Evolutionary conservation across 208 protist species (phyloP).

Genomic region (Porcisia deanei): DNA sequence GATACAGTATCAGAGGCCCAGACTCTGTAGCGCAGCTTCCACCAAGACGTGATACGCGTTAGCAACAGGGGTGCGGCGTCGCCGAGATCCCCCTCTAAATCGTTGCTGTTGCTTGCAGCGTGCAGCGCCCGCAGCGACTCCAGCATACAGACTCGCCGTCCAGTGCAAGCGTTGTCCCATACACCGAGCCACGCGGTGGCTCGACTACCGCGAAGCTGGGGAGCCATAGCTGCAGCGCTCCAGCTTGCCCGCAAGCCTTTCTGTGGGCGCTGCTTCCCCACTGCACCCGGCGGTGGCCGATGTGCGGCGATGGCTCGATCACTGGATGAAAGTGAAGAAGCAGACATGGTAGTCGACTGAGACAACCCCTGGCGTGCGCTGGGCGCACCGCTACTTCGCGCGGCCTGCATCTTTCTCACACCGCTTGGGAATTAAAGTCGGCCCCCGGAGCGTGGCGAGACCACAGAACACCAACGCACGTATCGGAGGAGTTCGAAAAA

Average conservation of each 20-base stretch:
- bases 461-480: neutral
- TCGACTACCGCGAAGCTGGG: slow-evolving; percentile 40
- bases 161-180: slow-evolving; percentile 68
- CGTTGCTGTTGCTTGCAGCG: slow-evolving; percentile 56
- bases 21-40: slow-evolving; percentile 69
- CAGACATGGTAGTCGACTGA: neutral
- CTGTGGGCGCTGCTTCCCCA: neutral
- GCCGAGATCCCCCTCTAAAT: slow-evolving; percentile 74
- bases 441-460: neutral
- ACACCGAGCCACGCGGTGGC: slow-evolving; percentile 59
- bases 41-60: slow-evolving; percentile 81
- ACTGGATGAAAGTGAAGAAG: neutral
- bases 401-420: neutral
- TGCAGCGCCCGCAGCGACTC: slow-evolving; percentile 66
- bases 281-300: neutral
- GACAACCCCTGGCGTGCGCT: neutral
- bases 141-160: slow-evolving; percentile 58
- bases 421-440: neutral
- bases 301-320: neutral
- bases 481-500: too few species aligned
- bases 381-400: neutral
- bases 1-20: slow-evolving; percentile 9
- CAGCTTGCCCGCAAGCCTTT: slow-evolving; percentile 7
- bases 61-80: slow-evolving; percentile 79
- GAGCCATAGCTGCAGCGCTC: slow-evolving; percentile 25